Evolutionary conservation across 129 eudicot species (phyloP), one percentile per base, ranked within the genome.

Genomic region (Logfia minima): DNA sequence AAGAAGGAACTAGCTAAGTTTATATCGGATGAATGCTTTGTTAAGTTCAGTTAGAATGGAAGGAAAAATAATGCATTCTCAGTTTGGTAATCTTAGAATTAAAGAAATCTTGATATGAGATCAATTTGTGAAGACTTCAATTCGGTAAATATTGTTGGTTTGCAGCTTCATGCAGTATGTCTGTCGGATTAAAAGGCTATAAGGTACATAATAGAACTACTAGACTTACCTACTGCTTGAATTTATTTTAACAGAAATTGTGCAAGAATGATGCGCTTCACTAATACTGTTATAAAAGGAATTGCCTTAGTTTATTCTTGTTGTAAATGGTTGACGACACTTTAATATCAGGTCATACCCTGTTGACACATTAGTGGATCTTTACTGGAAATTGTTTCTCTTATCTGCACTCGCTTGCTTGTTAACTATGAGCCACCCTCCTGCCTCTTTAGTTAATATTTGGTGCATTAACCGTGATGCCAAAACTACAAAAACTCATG

Each of bases 41-140:
- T 68, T 61, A 19, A 58, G 69, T 70, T 60, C 64, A 41, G 71
- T 31, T 56, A 51, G 53, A 45, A 62, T 79, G 53, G 52, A 61
- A 45, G 41, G 82, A 31, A 60, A 10, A 79, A 19, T 48, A 48
- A 5, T 1, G 48, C 11, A 71, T 78, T 28, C 56, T 34, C 29
- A 61, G 11, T 29, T 39, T 78, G 81, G 64, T 62, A 68, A 56
- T 19, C 16, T 67, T 34, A 67, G 65, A 53, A 67, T 9, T 52
- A 51, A 43, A 37, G 3, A 13, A 32, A 51, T 19, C 73, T n/a
- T 48, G 22, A 66, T 31, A 53, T 9, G 26, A 65, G 34, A 62
- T 28, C 73, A 52, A 13, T 19, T 51, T 48, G 5, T 51, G 34
- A 29, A 48, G 72, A 11, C 52, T 65, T 76, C 13, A 39, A 11